phyloP scores from a whole-genome alignment of 352 stramenopile species.

The Pythium phragmiticola region DNA sequence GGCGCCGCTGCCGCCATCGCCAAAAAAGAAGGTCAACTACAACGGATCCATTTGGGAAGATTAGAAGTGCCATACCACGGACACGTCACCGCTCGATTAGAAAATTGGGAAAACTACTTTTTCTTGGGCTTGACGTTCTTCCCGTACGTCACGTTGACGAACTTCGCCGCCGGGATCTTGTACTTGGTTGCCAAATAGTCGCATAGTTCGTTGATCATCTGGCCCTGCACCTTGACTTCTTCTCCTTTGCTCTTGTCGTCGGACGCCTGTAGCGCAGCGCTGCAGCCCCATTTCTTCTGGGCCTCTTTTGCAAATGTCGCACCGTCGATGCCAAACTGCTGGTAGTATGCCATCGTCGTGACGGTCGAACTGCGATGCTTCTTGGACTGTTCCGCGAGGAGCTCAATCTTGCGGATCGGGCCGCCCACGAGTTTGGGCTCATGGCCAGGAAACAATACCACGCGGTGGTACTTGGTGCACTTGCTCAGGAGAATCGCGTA shows the following conservation, averaged over 20 bases:
- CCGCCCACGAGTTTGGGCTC: conserved; percentile 61
- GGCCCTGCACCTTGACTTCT: conserved; percentile 78
- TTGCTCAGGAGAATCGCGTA: conserved; percentile 53
- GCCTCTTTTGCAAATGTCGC: conserved; percentile 69
- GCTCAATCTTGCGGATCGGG: conserved; percentile 54
- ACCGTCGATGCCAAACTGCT: conserved; percentile 80
- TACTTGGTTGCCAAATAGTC: conserved; percentile 65
- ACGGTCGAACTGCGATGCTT: conserved; percentile 68
- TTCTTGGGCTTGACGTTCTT: conserved; percentile 85
- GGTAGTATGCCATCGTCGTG: conserved; percentile 68
- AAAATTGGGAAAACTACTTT: conserved; percentile 30
- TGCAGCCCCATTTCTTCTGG: conserved; percentile 85
- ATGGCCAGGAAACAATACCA: conserved; percentile 71
- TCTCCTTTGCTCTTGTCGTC: conserved; percentile 66
- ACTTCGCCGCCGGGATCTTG: conserved; percentile 65
- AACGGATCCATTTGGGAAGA: conserved; percentile 15
- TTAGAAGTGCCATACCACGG: neutral
- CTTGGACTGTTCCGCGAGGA: conserved; percentile 69
- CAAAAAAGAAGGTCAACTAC: conserved; percentile 4
- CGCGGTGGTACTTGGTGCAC: conserved; percentile 63
- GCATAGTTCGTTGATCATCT: conserved; percentile 79
- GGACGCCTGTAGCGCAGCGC: conserved; percentile 45
- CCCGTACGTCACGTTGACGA: conserved; percentile 62
- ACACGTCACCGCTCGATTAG: neutral
- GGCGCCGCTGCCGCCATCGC: neutral